phyloP scores from a whole-genome alignment of 345 rosid species.

The Excoecaria agallocha region DNA sequence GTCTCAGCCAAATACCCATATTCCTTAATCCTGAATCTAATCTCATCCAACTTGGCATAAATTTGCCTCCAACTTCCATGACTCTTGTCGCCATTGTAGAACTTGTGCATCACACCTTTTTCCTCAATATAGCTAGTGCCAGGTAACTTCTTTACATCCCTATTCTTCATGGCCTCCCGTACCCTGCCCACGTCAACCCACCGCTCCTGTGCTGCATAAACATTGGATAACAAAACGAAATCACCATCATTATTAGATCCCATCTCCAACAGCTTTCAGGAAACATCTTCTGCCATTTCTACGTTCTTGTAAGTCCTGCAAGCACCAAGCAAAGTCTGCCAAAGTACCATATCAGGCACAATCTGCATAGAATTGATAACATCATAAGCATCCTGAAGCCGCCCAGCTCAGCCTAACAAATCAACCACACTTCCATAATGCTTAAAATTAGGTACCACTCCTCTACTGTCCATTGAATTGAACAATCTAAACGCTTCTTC shows the following conservation, averaged over 20 bases:
- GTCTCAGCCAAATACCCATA: slow-evolving; percentile 74
- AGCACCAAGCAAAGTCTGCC: slow-evolving; percentile 87
- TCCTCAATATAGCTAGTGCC: slow-evolving; percentile 79
- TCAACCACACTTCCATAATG: slow-evolving; percentile 84
- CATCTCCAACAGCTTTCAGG: slow-evolving; percentile 61
- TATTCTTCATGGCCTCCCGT: slow-evolving; percentile 66
- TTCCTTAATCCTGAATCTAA: slow-evolving; percentile 63
- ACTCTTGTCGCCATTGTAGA: slow-evolving; percentile 65
- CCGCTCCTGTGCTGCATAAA: slow-evolving; percentile 71
- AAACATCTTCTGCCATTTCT: slow-evolving; percentile 74
- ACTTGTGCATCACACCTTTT: slow-evolving; percentile 57
- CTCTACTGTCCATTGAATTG: slow-evolving; percentile 47
- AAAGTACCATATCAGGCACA: slow-evolving; percentile 63
- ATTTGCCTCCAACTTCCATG: slow-evolving; percentile 60
- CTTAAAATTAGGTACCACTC: slow-evolving; percentile 58
- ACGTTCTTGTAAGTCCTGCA: slow-evolving; percentile 60
- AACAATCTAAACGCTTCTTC: slow-evolving; percentile 62
- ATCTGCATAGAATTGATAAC: slow-evolving; percentile 59
- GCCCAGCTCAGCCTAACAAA: slow-evolving; percentile 76
- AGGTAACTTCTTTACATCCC: slow-evolving; percentile 74
- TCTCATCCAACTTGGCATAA: slow-evolving; percentile 66
- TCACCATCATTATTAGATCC: slow-evolving; percentile 73
- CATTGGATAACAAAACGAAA: slow-evolving; percentile 69
- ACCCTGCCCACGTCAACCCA: slow-evolving; percentile 82
- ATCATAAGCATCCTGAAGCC: slow-evolving; percentile 62